Evolutionary conservation across 129 eudicot genomes (phyloP).

Genomic region (Flaveria robusta): DNA sequence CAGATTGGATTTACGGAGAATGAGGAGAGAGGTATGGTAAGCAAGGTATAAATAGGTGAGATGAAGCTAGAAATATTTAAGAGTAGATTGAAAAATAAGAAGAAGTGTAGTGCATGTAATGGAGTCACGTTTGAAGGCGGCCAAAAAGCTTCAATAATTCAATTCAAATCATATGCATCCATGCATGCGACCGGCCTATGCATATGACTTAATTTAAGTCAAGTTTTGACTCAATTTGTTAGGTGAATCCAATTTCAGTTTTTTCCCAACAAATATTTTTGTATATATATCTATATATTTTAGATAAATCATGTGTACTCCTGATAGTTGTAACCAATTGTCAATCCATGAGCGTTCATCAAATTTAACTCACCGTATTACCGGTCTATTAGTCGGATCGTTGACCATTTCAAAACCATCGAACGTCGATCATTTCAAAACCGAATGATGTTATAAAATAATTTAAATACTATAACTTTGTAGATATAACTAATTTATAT

Average conservation of each 20-base stretch:
- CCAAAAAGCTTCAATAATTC: conserved; percentile 40
- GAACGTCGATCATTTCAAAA: too few species aligned
- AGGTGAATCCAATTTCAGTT: too few species aligned
- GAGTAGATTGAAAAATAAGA: not conserved
- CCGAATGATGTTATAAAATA: too few species aligned
- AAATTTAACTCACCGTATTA: too few species aligned
- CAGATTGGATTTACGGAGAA: not conserved
- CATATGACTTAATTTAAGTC: conserved; percentile 30
- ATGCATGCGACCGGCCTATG: conserved; percentile 28
- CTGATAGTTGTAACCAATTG: too few species aligned
- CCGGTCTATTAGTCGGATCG: too few species aligned
- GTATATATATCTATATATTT: too few species aligned
- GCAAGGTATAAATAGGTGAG: conserved; percentile 37
- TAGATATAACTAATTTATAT: too few species aligned
- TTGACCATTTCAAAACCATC: too few species aligned
- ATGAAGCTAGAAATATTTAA: not conserved
- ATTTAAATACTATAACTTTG: too few species aligned
- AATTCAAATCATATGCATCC: conserved; percentile 48
- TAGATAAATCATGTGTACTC: too few species aligned
- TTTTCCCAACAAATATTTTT: not conserved
- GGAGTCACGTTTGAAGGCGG: conserved; percentile 44
- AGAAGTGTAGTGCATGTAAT: conserved; percentile 32
- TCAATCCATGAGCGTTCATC: too few species aligned
- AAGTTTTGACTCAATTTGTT: conserved; percentile 18
- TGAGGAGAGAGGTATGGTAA: not conserved